Evolutionary conservation across 208 protist genomes (phyloP), one percentile per base, ranked within the genome.

Genomic region (Wallacemonas sp.): DNA sequence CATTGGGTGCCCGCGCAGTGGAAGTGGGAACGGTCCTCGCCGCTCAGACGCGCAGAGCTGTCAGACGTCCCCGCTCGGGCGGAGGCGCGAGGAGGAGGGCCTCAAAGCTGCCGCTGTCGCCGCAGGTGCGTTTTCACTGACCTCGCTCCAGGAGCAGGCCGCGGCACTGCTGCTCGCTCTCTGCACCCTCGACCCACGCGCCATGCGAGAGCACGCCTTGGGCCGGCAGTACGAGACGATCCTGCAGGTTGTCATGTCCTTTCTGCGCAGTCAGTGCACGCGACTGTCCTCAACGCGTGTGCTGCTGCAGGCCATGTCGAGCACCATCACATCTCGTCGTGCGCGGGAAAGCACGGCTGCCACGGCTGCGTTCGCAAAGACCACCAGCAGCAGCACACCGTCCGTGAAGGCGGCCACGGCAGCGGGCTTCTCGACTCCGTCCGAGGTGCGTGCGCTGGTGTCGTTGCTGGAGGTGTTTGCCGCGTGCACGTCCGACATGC

Each of bases 261-360:
- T 39, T 19, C 5, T 58, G 30, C 26, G 32, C 26, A 30, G 17
- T 8, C 52, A 58, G 52, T 24, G 29, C 11, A 39, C 26, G 32
- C 52, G 52, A 6, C 52, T 58, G 17, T 58, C 52, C n/a, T 58
- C 52, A 2, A 26, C 52, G n/a, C 52, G 52, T 26, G 52, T 14
- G 16, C 19, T 34, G 9, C 29, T 58, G n/a, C 26, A 30, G 3
- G 52, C 52, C 9, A 12, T 58, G 52, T 24, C 52, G 16, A 39
- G 30, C n/a, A 58, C n/a, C 16, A 3, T 24, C 8, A 5, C 3
- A 6, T 29, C 52, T 17, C 32, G 26, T 4, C 52, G 52, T 17
- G 24, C 47, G 26, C 47, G 47, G 5, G 47, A 4, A n/a, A n/a
- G n/a, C n/a, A n/a, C n/a, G n/a, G n/a, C n/a, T n/a, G n/a, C n/a